Base-by-base conservation (phyloP, 2,329 filamentous ascomycete genomes). In the Hypoxylon sp. region DNA sequence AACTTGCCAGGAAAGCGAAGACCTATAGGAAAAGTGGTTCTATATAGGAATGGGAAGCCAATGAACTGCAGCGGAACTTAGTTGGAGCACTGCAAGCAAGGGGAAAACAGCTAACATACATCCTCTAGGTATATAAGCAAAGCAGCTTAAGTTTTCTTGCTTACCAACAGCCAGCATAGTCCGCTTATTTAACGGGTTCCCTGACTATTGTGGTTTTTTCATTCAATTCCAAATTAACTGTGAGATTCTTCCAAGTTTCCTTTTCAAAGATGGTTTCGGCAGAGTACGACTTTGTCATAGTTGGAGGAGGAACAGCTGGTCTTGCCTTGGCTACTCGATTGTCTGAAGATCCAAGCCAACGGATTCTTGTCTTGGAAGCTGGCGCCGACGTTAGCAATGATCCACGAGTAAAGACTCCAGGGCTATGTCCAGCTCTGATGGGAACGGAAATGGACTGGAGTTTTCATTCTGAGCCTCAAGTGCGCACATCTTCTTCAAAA, bases 311-410 rank as follows among this genome's bases (percentile, higher is more conserved):
- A 16, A 70, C 68, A 0, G 57, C 68, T n/a, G 64, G 68, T 3
- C 48, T 70, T 14, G 62, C 63, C 6, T 5, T 72, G 14, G 70
- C 63, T 3, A 30, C 11, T 21, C 57, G 70, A 9, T 63, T 71
- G 5, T 64, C 65, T 2, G 67, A 72, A 43, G 32, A 62, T 21
- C 30, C 53, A 1, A 64, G 29, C 5, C 58, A 68, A n/a, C 39
- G 50, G 7, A 25, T 72, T 6, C 65, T 72, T 3, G 64, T 71
- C 3, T 16, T 72, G 5, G 68, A 72, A 39, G 67, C 64, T 9
- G 68, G 70, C 1, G n/a, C 41, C 1, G 62, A 71, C n/a, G 14
- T 39, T 8, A 68, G 32, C 25, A 29, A 54, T n/a, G 61, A 70
- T n/a, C 50, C 43, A 12, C 55, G 59, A 19, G 56, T 68, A 8